Evolutionary conservation across 306 rosid species (phyloP), one percentile per base, ranked within the genome.

Genomic region (Malus sylvestris): DNA sequence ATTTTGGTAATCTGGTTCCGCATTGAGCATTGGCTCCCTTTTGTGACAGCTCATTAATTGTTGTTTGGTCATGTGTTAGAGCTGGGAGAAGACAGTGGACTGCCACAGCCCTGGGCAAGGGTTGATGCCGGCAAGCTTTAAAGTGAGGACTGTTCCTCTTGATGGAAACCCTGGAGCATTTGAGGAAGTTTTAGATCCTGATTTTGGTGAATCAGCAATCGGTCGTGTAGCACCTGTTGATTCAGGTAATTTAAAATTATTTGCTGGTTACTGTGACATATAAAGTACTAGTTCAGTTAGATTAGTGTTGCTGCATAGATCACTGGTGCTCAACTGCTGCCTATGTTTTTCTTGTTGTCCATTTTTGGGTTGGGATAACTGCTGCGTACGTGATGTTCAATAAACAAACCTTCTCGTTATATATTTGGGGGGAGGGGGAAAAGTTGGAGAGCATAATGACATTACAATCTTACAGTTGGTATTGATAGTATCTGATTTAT

Each of bases 211-310:
- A 88, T 91, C 97, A 22, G 97, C 98, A 62, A 93, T 91, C 74
- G 98, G 98, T 57, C 97, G 98, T 55, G 98, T 93, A 79, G 97
- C 93, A 10, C 96, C 97, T 53, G 96, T 91, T 78, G 97, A 93
- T 82, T 91, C 98, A 6, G 98, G 98, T 90, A 81, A 70, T 75
- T n/a, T 44, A 49, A 4, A 61, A 1, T 8, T 25, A 0, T 1
- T 30, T 27, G 74, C 58, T 40, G 22, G 18, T 73, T 4, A 11
- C 33, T 57, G 14, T 72, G 64, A 44, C 52, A 44, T 67, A 72
- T 61, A 15, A 25, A 32, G 25, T 20, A 57, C 12, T 71, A 49
- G 42, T 62, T 62, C 33, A 9, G 74, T 67, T 73, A 22, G 23
- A 57, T 38, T 70, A 14, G 35, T 20, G 45, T 58, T 72, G 33